These are phyloP conservation scores for Lentinula aciculospora DNA, from an alignment of 768 basidiomycete species.

Conservation along the genomic window DNA sequence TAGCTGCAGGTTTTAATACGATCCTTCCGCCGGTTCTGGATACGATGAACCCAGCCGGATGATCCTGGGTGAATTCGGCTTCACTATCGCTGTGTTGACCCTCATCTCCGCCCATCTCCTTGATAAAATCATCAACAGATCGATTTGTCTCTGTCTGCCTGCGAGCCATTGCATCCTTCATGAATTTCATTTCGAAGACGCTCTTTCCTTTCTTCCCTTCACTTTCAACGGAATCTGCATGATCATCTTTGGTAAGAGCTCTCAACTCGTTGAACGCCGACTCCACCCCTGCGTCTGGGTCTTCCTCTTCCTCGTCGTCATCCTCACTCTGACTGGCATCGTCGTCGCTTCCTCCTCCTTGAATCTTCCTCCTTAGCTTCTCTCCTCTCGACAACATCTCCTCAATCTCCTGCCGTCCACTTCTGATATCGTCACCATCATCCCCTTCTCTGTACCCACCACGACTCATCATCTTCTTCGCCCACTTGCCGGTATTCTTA, in stretches of 20 bases:
- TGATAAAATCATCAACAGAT: conserved; percentile 67
- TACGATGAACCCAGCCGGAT: conserved; percentile 31
- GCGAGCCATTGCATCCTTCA: conserved; percentile 85
- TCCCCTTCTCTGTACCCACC: conserved; percentile 56
- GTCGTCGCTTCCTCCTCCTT: conserved; percentile 54
- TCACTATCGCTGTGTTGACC: conserved; percentile 23
- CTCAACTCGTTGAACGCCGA: conserved; percentile 78
- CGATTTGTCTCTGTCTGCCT: conserved; percentile 51
- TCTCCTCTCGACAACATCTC: conserved; percentile 87
- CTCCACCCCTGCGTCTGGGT: conserved; percentile 36
- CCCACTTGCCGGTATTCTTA: conserved; percentile 87
- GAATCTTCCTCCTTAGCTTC: conserved; percentile 70
- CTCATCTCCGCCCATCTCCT: conserved; percentile 51
- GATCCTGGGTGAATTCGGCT: conserved; percentile 17
- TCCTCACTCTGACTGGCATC: conserved; percentile 39
- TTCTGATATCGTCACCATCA: conserved; percentile 34
- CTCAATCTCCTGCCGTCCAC: conserved; percentile 54
- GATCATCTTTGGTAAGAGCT: conserved; percentile 35
- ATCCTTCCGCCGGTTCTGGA: conserved; percentile 66
- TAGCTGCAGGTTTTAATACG: conserved; percentile 50
- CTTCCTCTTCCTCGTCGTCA: conserved; percentile 44
- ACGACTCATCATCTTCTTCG: conserved; percentile 62
- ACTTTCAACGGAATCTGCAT: conserved; percentile 17
- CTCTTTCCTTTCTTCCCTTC: conserved; percentile 50
- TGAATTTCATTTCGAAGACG: conserved; percentile 96